Evolutionary conservation across 305 asterid genomes (phyloP).

Genomic region (Fraxinus platypoda): DNA sequence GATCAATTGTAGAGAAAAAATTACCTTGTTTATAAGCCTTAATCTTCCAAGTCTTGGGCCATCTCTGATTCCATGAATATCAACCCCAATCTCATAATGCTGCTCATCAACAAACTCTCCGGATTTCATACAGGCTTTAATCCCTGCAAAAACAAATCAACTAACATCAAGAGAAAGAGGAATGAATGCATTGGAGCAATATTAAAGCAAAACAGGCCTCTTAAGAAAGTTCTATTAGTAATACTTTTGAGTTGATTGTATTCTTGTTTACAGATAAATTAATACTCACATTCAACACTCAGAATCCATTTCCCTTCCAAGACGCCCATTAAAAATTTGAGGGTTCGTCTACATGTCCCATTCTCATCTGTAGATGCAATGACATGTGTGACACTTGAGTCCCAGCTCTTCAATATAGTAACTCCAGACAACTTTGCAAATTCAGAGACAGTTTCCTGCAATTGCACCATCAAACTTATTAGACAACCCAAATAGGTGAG

Average conservation of each 20-base stretch:
- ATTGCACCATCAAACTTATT: conserved; percentile 11
- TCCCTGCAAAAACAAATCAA: conserved; percentile 49
- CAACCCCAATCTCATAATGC: conserved; percentile 66
- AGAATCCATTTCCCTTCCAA: conserved; percentile 93
- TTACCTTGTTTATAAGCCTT: conserved; percentile 66
- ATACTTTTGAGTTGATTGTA: not conserved
- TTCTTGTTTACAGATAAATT: not conserved
- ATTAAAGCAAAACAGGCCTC: not conserved
- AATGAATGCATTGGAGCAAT: not conserved
- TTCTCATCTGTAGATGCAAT: conserved; percentile 78
- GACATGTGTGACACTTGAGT: conserved; percentile 73
- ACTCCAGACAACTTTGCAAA: conserved; percentile 53
- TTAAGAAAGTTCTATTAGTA: not conserved
- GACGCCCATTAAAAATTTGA: conserved; percentile 86
- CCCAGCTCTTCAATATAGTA: conserved; percentile 70
- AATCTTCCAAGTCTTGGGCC: conserved; percentile 88
- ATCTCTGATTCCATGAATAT: conserved; percentile 71
- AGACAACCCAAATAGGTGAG: not conserved
- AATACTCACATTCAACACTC: conserved; percentile 64
- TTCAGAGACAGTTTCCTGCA: conserved; percentile 56
- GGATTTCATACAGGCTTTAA: conserved; percentile 68
- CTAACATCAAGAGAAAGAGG: not conserved
- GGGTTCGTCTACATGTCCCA: conserved; percentile 88
- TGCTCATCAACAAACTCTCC: conserved; percentile 63
- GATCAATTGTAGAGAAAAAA: conserved; percentile 14